A percentile compares a stretch with the other conserved stretches of the same genome.
These are phyloP conservation scores for Gomphus sp. DNA, from an alignment of 1,284 basidiomycete species.

Conservation along the genomic window DNA sequence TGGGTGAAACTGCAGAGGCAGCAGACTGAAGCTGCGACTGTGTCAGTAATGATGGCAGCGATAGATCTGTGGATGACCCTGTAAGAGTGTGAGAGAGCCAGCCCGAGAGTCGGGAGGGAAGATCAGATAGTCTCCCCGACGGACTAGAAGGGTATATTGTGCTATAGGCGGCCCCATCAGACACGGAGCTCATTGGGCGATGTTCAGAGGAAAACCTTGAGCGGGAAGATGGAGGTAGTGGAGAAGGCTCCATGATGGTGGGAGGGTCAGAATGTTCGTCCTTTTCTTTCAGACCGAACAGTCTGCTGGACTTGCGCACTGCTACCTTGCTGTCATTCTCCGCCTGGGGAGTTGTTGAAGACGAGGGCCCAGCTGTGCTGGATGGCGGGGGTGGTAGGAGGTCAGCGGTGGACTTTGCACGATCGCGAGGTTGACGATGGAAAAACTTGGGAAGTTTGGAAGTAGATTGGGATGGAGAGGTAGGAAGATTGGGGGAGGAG, in stretches of 20 bases:
- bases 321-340: conserved; percentile 3
- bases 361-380: conserved; percentile 20
- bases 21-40: conserved; percentile 26
- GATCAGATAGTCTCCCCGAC: conserved; percentile 33
- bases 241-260: conserved; percentile 41
- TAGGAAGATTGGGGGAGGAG: conserved; percentile 21
- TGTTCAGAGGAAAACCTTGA: conserved; percentile 33
- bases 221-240: conserved; percentile 20
- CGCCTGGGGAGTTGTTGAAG: conserved; percentile 18
- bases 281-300: conserved; percentile 15
- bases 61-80: conserved; percentile 59
- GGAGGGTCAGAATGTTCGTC: conserved; percentile 27
- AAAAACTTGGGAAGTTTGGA: conserved; percentile 61
- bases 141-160: conserved; percentile 27
- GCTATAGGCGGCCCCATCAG: conserved; percentile 28
- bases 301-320: conserved; percentile 14
- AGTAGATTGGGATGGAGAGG: conserved; percentile 19
- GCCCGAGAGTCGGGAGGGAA: conserved; percentile 58
- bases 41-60: conserved; percentile 50
- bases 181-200: conserved; percentile 32
- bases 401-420: conserved; percentile 49
- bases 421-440: conserved; percentile 49
- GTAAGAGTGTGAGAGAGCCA: conserved; percentile 73
- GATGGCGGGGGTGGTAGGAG: conserved; percentile 31
- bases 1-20: conserved; percentile 28